Base-by-base conservation (phyloP, 2,329 filamentous ascomycete species). In the Aureobasidium namibiae region DNA sequence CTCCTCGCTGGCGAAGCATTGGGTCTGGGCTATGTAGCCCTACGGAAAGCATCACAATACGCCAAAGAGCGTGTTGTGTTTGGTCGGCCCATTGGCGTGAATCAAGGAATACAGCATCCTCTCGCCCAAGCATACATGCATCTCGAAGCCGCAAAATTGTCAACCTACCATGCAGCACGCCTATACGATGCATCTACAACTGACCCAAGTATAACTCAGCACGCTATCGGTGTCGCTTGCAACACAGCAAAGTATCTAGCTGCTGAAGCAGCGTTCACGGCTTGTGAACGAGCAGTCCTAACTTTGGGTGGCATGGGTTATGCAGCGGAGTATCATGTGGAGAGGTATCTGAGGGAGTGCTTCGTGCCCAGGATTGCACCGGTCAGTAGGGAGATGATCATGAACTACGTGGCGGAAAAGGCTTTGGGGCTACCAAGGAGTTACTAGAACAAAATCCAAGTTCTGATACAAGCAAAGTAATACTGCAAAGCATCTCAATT, bases 51-150 rank as follows among this genome's bases (percentile, higher is more conserved):
- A 0, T 78, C 83, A 0, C 76, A 75, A 18, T 91, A 91, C 64
- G 86, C 87, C 0, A 76, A 79, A 54, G 84, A 88, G 38, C 78
- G 87, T 0, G 76, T 85, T 4, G 83, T 88, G 0, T 88, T 88
- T 65, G 75, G 78, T n/a, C 73, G 83, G 1, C 80, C 82, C 0
- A 87, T 88, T 61, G 85, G 86, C 1, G 76, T 79, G 72, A 88
- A 88, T 65, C 85, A 88, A 64, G 82, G 78, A 0, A 82, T 88
- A 26, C 78, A 82, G 2, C 85, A 88, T 64, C 85, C 84, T 1
- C 73, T 89, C 1, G 85, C 85, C 0, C 81, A 85, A 48, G 81
- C 82, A 1, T 88, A 79, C 61, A 85, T 85, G 82, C 75, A 79
- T 57, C 76, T 85, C 4, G 82, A 85, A 68, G 82, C 81, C 0